Percentiles rank a stretch among this genome's conserved stretches.
phyloP scores from a whole-genome alignment of 2,329 filamentous ascomycete species.

The Didymella exigua region DNA sequence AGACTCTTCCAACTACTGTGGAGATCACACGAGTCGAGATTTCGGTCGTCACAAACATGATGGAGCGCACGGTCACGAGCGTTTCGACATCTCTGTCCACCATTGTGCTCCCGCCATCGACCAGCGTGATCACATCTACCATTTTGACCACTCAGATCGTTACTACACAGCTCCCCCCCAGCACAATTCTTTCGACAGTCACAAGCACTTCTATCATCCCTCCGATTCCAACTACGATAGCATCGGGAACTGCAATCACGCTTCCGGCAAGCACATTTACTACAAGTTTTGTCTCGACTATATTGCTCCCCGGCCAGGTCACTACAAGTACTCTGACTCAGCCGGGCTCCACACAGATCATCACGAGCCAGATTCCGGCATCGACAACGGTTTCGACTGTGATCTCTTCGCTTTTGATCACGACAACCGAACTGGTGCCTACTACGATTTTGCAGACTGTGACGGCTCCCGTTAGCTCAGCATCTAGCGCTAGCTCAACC shows the following conservation, averaged over 20 bases:
- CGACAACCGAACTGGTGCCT: constrained; percentile 25
- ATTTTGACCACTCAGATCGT: constrained; percentile 18
- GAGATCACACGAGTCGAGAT: constrained; percentile 10
- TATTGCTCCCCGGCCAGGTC: constrained; percentile 22
- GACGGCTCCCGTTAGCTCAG: constrained; percentile 22
- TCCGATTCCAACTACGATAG: neutral
- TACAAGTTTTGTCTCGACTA: constrained; percentile 32
- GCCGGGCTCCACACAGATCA: constrained; percentile 25
- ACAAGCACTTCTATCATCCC: constrained; percentile 1
- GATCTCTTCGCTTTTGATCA: constrained; percentile 23
- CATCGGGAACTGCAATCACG: constrained; percentile 1
- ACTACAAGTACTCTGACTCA: constrained; percentile 11
- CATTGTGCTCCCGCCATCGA: constrained; percentile 13
- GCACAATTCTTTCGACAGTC: constrained; percentile 3
- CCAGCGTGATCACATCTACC: constrained; percentile 25
- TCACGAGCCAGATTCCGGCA: constrained; percentile 36
- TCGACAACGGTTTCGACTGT: constrained; percentile 29
- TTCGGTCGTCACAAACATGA: constrained; percentile 10
- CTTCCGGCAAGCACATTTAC: constrained; percentile 31
- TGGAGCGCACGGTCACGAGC: constrained; percentile 1
- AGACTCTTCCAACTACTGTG: neutral
- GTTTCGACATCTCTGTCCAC: constrained; percentile 4
- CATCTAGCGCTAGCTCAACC: neutral
- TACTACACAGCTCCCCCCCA: constrained; percentile 21
- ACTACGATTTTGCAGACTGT: constrained; percentile 33